A percentile compares a stretch with the other conserved stretches of the same genome.
phyloP scores from a whole-genome alignment of 345 rosid species.

The Gossypium raimondii region DNA sequence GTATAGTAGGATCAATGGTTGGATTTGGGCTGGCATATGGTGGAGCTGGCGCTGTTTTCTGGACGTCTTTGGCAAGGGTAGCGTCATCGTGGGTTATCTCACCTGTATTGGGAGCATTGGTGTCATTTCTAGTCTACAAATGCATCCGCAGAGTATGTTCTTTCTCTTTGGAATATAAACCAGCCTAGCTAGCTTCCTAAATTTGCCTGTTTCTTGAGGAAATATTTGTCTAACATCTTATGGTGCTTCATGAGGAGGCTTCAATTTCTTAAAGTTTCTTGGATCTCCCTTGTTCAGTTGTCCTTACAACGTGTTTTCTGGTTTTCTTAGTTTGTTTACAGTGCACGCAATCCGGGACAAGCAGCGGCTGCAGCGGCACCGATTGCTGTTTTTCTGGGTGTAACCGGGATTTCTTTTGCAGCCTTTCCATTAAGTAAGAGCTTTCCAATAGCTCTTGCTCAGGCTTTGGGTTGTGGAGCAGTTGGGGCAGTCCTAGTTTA shows the following conservation, averaged over 20 bases:
- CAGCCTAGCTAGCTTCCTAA: neutral
- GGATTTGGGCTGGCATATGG: constrained; percentile 95
- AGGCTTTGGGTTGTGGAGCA: constrained; percentile 77
- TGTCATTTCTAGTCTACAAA: constrained; percentile 87
- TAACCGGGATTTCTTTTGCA: constrained; percentile 77
- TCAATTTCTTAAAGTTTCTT: neutral
- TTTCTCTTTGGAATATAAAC: constrained; percentile 7
- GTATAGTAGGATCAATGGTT: constrained; percentile 96
- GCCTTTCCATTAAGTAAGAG: constrained; percentile 81
- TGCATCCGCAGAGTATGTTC: constrained; percentile 87
- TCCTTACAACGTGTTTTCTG: constrained; percentile 12
- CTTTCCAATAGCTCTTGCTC: constrained; percentile 52
- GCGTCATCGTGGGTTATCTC: constrained; percentile 95
- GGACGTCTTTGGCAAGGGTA: constrained; percentile 90
- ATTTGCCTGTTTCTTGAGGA: neutral
- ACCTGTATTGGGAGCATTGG: constrained; percentile 76
- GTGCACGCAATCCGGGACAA: constrained; percentile 94
- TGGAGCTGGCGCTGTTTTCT: constrained; percentile 90
- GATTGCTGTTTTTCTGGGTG: constrained; percentile 65
- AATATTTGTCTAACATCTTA: neutral
- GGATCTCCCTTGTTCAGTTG: neutral
- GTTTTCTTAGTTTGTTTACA: constrained; percentile 71
- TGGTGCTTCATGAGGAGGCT: neutral
- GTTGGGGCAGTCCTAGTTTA: constrained; percentile 69
- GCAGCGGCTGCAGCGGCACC: constrained; percentile 93